These are phyloP conservation scores for Pilobolus umbonatus DNA, from an alignment of 192 early-diverging fungal species.

Conservation along the genomic window DNA sequence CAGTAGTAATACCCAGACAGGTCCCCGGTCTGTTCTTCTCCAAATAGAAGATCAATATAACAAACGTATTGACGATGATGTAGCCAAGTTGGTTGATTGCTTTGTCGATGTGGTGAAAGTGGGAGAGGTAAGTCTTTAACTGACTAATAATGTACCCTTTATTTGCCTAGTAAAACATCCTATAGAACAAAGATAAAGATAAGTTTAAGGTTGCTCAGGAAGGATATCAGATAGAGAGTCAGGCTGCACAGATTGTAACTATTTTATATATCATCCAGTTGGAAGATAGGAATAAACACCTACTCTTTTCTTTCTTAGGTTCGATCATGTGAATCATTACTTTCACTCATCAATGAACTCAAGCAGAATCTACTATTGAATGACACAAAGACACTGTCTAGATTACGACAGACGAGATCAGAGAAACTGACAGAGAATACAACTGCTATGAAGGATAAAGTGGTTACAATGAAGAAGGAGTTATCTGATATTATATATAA, in stretches of 20 bases:
- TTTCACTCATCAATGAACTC: constrained; percentile 45
- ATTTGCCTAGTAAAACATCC: not conserved
- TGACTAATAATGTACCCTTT: constrained; percentile 7
- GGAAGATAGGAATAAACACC: not conserved
- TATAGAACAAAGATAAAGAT: constrained; percentile 42
- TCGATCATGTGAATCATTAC: constrained; percentile 43
- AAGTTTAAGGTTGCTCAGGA: constrained; percentile 53
- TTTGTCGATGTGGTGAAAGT: constrained; percentile 50
- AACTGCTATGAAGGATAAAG: constrained; percentile 36
- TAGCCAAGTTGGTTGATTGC: constrained; percentile 44
- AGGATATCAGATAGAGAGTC: constrained; percentile 52
- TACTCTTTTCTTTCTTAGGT: constrained; percentile 16
- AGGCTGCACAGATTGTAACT: constrained; percentile 47
- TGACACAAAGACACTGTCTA: constrained; percentile 43
- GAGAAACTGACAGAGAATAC: constrained; percentile 34
- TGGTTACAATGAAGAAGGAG: constrained; percentile 38
- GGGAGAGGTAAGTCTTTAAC: constrained; percentile 33
- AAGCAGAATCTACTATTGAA: constrained; percentile 48
- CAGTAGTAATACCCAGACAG: not conserved
- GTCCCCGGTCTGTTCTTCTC: constrained; percentile 24
- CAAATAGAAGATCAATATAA: constrained; percentile 53
- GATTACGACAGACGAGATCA: constrained; percentile 32
- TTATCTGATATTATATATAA: constrained; percentile 43
- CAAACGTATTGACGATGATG: constrained; percentile 46
- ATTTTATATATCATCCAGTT: not conserved